Evolutionary conservation across 2,329 filamentous ascomycete genomes (phyloP).

Genomic region (Lizonia empirigonia): DNA sequence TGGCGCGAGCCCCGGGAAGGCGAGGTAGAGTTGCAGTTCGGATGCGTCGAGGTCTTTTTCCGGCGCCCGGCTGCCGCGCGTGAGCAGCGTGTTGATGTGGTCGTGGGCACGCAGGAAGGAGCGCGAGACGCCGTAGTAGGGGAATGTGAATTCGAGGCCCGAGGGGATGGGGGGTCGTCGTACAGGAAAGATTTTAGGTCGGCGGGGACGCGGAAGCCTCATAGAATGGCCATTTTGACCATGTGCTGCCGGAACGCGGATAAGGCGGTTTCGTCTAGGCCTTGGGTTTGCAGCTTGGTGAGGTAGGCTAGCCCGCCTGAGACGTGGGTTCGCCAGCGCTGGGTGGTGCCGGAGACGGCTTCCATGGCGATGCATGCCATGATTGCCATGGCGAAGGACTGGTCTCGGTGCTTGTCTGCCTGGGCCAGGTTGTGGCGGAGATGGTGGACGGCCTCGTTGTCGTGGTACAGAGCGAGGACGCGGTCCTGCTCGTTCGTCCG

Average conservation of each 20-base stretch:
- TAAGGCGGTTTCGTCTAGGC: constrained; percentile 4
- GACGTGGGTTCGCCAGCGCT: constrained; percentile 21
- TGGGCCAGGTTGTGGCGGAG: constrained; percentile 14
- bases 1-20: constrained; percentile 6
- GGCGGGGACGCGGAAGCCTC: constrained; percentile 7
- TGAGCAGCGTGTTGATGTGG: constrained; percentile 4
- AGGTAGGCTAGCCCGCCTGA: constrained; percentile 18
- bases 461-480: constrained; percentile 14
- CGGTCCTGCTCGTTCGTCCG: constrained; percentile 14
- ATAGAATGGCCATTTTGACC: constrained; percentile 21
- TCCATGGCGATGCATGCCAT: constrained; percentile 21
- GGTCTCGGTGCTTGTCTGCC: constrained; percentile 14
- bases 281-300: constrained; percentile 13
- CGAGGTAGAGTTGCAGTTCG: constrained; percentile 21
- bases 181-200: constrained; percentile 11
- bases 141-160: constrained; percentile 17
- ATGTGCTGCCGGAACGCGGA: constrained; percentile 19
- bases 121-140: constrained; percentile 16
- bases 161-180: too few relatives aligned
- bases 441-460: constrained; percentile 19
- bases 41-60: constrained; percentile 16
- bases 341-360: constrained; percentile 18
- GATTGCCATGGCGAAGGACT: constrained; percentile 21
- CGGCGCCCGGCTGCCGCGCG: background rate
- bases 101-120: constrained; percentile 16